Evolutionary conservation across 352 stramenopile genomes (phyloP).

Genomic region (Elongisporangium undulatum): DNA sequence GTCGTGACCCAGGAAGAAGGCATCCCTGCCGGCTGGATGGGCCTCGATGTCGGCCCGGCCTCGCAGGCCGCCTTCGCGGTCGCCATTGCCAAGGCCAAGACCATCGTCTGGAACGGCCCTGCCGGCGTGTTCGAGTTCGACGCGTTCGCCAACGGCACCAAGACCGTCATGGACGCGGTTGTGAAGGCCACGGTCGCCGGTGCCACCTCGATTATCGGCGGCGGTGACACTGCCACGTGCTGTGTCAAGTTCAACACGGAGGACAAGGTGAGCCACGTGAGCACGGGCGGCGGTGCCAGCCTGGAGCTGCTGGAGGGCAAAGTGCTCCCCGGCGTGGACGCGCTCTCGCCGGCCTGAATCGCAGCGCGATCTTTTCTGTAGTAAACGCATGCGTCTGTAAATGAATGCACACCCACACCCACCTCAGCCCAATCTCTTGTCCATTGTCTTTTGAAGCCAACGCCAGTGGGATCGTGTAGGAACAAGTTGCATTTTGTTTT

Average conservation of each 20-base stretch:
- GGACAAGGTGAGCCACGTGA: conserved; percentile 88
- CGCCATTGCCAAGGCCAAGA: conserved; percentile 88
- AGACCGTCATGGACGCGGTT: conserved; percentile 95
- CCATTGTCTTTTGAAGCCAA: background rate
- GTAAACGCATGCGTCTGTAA: conserved; percentile 13
- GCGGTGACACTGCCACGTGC: conserved; percentile 94
- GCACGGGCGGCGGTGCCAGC: conserved; percentile 93
- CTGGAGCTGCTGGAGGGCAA: conserved; percentile 98
- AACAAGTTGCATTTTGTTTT: background rate
- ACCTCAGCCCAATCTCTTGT: background rate
- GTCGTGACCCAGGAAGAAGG: conserved; percentile 87
- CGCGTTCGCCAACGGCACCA: conserved; percentile 94
- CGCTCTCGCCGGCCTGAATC: conserved; percentile 79
- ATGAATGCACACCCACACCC: conserved; percentile 8
- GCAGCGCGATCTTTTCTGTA: conserved; percentile 5
- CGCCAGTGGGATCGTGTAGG: background rate
- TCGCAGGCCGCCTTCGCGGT: conserved; percentile 80
- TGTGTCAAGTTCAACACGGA: conserved; percentile 87
- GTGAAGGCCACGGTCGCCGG: conserved; percentile 92
- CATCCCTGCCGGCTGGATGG: conserved; percentile 97
- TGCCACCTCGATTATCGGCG: conserved; percentile 98
- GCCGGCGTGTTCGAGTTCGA: conserved; percentile 99
- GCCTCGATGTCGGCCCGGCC: conserved; percentile 97
- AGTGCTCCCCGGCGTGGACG: conserved; percentile 97
- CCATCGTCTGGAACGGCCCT: conserved; percentile 99